Conservation (phyloP, 495 filamentous ascomycete species). For the Evernia prunastri region DNA sequence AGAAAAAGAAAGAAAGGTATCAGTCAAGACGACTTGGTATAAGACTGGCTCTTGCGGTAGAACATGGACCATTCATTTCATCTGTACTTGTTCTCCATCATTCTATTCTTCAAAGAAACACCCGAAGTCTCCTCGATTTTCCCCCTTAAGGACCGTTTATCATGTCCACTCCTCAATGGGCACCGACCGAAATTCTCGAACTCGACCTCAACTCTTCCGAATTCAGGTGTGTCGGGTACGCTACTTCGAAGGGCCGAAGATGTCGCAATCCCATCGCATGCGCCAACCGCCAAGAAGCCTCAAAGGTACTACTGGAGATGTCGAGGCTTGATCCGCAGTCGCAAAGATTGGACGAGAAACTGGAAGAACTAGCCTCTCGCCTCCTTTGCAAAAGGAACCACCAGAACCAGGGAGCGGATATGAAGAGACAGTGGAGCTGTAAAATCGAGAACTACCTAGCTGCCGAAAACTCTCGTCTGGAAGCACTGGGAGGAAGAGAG, state of each 20-base stretch:
- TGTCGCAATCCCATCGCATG: constrained; percentile 7
- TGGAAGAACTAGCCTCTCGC: constrained; percentile 1
- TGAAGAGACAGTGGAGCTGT: not conserved
- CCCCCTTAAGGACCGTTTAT: not conserved
- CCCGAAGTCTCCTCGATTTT: not conserved
- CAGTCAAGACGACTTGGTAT: not conserved
- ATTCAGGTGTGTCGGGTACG: constrained; percentile 10
- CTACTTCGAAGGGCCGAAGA: not conserved
- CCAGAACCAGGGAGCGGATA: not conserved
- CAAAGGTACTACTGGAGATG: not conserved
- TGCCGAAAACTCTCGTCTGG: not conserved
- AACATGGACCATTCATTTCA: not conserved
- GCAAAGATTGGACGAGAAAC: not conserved
- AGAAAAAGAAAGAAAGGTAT: not conserved
- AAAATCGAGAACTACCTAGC: not conserved
- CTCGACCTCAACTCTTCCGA: constrained; percentile 1
- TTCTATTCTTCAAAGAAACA: not conserved
- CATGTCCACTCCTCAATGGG: constrained; percentile 9
- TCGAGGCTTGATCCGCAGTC: constrained; percentile 7
- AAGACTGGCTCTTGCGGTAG: not conserved
- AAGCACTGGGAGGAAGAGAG: not conserved
- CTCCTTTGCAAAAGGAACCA: constrained; percentile 10
- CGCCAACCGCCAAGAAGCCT: not conserved
- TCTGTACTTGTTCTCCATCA: too few relatives aligned
- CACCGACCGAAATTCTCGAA: not conserved